These are phyloP conservation scores for Cladosporium sp. DNA, from an alignment of 2,329 filamentous ascomycete species.

Conservation along the genomic window DNA sequence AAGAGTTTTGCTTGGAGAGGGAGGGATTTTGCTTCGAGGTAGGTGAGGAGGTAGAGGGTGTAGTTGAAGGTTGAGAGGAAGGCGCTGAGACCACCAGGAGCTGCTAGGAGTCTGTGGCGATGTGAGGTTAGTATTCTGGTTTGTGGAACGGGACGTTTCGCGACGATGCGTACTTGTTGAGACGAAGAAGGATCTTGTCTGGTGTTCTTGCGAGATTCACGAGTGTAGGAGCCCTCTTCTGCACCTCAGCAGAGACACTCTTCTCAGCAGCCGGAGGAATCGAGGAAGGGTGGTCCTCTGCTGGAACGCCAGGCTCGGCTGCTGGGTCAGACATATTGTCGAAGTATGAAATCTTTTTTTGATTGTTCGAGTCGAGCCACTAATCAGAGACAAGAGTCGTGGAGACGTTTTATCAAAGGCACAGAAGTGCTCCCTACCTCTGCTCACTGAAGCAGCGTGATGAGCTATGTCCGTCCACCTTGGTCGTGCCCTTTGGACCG, in stretches of 20 bases:
- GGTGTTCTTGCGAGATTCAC: slow-evolving; percentile 31
- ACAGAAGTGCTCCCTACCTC: no score
- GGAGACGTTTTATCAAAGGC: no score
- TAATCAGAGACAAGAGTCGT: no score
- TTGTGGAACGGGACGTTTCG: neutral
- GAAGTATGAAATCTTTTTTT: neutral
- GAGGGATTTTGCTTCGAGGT: slow-evolving; percentile 37
- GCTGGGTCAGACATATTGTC: slow-evolving; percentile 35
- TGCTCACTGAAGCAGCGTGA: no score
- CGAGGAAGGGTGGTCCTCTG: slow-evolving; percentile 27
- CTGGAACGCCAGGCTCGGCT: slow-evolving; percentile 34
- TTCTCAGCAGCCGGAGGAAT: slow-evolving; percentile 29
- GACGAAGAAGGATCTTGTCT: slow-evolving; percentile 37
- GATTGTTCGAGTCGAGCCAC: no score
- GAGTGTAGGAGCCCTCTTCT: slow-evolving; percentile 26
- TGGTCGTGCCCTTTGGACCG: no score
- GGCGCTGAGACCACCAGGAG: slow-evolving; percentile 40
- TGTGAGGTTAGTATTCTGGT: slow-evolving; percentile 10
- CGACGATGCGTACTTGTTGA: slow-evolving; percentile 39
- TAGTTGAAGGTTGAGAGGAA: slow-evolving; percentile 47
- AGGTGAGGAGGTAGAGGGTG: slow-evolving; percentile 42
- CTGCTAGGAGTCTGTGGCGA: slow-evolving; percentile 37
- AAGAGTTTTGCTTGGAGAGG: slow-evolving; percentile 33
- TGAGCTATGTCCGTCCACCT: no score
- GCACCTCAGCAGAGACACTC: slow-evolving; percentile 26